Evolutionary conservation across 768 basidiomycete species (phyloP), one percentile per base, ranked within the genome.

Genomic region (Symmetrospora coprosmae): DNA sequence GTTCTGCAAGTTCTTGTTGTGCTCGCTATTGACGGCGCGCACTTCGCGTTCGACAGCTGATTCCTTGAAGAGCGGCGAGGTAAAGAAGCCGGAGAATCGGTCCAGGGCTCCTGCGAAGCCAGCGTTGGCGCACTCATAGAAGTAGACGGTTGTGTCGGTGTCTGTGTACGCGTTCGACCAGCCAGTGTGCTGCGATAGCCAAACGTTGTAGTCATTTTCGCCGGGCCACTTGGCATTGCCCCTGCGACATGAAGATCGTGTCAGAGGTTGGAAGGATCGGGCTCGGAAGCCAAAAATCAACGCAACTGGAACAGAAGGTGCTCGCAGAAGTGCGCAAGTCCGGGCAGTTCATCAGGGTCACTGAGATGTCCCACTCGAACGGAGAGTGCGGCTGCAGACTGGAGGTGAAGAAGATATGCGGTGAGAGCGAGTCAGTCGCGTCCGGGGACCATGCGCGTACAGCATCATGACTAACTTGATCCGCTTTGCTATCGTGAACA

Each of bases 11-110:
- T 97, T 96, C 75, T 94, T 91, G 75, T 88, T 86, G 77, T 94
- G 83, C 71, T 99, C 94, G 0, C 88, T 91, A 71, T 99, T 84
- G 38, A 99, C 90, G 0, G 94, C 92, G 66, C 89, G 89, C 64
- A 94, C 77, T 74, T 99, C 92, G 33, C 88, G 81, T 25, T 80
- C 77, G 0, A 88, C 90, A 69, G 87, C 86, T 2, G 84, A 85
- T 0, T 85, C 80, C 1, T 82, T 72, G 69, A 99, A 97, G 39
- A 94, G 78, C 0, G 92, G 92, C n/a, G 81, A 84, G 65, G 86
- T 85, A 73, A 99, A 96, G 75, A 99, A 96, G 1, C 72, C 72
- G 1, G 75, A 69, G 66, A 76, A 70, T 23, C 72, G 70, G 17
- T 69, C 71, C 25, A 74, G 65, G 50, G 73, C 72, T 64, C 72